Percentiles rank a stretch among this genome's conserved stretches.
Conservation (phyloP, 257 asterid species). For the Solanum corneliomulleri region DNA sequence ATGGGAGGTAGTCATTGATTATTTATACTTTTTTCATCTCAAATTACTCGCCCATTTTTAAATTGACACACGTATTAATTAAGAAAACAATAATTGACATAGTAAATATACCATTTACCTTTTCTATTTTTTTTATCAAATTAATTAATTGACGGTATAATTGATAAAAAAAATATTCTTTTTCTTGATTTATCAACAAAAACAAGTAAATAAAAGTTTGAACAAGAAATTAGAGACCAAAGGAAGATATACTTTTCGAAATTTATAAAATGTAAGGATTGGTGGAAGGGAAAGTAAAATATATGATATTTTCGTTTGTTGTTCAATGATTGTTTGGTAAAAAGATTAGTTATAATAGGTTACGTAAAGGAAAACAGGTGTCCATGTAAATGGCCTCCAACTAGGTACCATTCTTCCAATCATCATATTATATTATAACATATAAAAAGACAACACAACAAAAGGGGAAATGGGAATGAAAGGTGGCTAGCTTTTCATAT, state of each 20-base stretch:
- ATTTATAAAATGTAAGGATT: not conserved
- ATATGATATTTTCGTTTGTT: not conserved
- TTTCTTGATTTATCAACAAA: no score
- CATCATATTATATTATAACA: not conserved
- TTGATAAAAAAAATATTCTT: fast-evolving
- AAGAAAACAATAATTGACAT: not conserved
- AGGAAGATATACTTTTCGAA: not conserved
- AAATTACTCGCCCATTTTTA: no score
- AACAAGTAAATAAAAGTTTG: no score
- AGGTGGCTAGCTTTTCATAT: not conserved
- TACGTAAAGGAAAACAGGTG: not conserved
- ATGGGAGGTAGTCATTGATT: not conserved
- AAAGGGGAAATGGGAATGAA: not conserved
- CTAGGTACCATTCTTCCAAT: not conserved
- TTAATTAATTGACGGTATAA: no score
- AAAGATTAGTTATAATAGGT: not conserved
- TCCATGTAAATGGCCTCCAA: not conserved
- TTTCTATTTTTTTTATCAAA: no score
- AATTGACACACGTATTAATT: no score
- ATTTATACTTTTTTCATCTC: not conserved
- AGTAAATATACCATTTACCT: no score
- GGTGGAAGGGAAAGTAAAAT: not conserved
- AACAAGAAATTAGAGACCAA: no score
- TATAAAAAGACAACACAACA: not conserved
- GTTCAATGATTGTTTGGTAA: not conserved